Conservation (phyloP, 345 rosid species). For the Stellera chamaejasme region DNA sequence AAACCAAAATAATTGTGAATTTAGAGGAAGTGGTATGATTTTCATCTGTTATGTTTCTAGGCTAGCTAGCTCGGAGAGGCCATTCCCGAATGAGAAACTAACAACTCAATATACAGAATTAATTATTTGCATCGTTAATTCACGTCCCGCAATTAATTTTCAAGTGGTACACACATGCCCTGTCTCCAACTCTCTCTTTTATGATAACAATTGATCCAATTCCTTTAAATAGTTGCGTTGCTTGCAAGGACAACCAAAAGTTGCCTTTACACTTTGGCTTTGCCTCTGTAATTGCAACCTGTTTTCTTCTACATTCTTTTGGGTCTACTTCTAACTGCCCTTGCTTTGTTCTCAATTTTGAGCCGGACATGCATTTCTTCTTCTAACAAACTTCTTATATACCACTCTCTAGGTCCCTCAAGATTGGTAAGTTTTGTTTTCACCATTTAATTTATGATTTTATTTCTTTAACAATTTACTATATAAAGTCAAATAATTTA, state of each 20-base stretch:
- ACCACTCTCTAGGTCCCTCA: too few relatives aligned
- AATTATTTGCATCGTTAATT: slow-evolving; percentile 4
- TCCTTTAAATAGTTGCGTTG: not conserved
- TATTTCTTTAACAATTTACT: too few relatives aligned
- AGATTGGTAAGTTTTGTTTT: too few relatives aligned
- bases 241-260: slow-evolving; percentile 1
- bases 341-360: slow-evolving; percentile 15
- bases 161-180: slow-evolving; percentile 16
- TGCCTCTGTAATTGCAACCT: slow-evolving; percentile 7
- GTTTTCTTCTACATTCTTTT: slow-evolving; percentile 11
- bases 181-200: slow-evolving; percentile 14
- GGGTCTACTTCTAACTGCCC: slow-evolving; percentile 6
- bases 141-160: slow-evolving; percentile 3
- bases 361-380: too few relatives aligned
- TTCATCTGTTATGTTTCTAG: not conserved
- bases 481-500: too few relatives aligned
- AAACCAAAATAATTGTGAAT: slow-evolving; percentile 12
- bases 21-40: not conserved
- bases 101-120: too few relatives aligned
- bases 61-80: too few relatives aligned
- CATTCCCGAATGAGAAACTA: too few relatives aligned
- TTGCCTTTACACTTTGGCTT: not conserved
- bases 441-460: too few relatives aligned
- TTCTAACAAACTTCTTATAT: too few relatives aligned
- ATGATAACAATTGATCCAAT: slow-evolving; percentile 8